A percentile compares a stretch with the other conserved stretches of the same genome.
These are phyloP conservation scores for Leucosporidium yakuticum DNA, from an alignment of 768 basidiomycete species.

Conservation along the genomic window DNA sequence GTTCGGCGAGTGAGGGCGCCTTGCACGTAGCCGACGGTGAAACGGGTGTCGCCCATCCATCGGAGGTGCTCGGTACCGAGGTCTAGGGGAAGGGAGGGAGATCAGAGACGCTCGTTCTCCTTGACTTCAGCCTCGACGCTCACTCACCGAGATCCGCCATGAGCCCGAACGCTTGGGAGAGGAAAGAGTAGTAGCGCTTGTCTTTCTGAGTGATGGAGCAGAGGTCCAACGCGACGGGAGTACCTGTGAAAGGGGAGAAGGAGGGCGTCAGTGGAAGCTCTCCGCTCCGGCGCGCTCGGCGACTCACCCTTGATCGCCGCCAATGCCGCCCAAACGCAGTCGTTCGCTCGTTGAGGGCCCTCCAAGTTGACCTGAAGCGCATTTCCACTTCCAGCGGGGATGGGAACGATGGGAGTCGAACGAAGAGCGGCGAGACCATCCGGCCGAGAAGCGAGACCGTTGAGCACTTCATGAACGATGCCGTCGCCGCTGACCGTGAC, in stretches of 20 bases:
- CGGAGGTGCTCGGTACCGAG: slow-evolving; percentile 60
- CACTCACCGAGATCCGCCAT: slow-evolving; percentile 69
- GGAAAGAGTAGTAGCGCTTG: slow-evolving; percentile 64
- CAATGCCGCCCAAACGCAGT: slow-evolving; percentile 52
- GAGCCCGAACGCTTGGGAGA: slow-evolving; percentile 74
- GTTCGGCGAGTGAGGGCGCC: slow-evolving; percentile 58
- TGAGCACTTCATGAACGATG: slow-evolving; percentile 72
- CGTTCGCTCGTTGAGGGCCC: slow-evolving; percentile 6
- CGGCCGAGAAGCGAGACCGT: slow-evolving; percentile 66
- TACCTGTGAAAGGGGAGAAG: slow-evolving; percentile 48
- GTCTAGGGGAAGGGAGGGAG: slow-evolving; percentile 14
- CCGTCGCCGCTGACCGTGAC: slow-evolving; percentile 78
- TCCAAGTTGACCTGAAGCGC: slow-evolving; percentile 21
- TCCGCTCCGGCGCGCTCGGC: slow-evolving; percentile 38
- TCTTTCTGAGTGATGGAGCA: slow-evolving; percentile 67
- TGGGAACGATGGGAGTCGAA: slow-evolving; percentile 62
- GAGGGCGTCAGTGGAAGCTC: neutral
- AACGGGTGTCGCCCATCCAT: slow-evolving; percentile 75
- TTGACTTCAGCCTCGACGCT: neutral
- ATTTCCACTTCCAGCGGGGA: slow-evolving; percentile 53
- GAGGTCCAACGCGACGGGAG: slow-evolving; percentile 66
- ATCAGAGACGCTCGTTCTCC: neutral
- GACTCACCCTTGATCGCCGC: slow-evolving; percentile 70
- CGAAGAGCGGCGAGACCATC: slow-evolving; percentile 57
- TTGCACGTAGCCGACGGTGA: slow-evolving; percentile 63